These are phyloP conservation scores for Colletotrichum euphorbiae DNA, from an alignment of 2,329 filamentous ascomycete species.

Conservation along the genomic window DNA sequence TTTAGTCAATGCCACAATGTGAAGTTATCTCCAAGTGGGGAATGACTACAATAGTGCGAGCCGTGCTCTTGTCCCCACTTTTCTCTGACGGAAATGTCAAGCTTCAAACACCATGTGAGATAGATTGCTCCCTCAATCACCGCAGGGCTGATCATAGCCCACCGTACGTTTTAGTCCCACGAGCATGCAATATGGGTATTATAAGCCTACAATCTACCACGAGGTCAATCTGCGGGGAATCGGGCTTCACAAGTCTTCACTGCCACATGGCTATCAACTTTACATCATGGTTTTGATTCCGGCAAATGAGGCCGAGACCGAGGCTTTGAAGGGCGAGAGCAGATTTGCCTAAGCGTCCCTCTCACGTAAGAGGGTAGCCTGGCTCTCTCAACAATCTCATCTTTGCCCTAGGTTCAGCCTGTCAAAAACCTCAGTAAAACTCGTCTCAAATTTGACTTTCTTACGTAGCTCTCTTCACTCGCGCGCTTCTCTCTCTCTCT, in stretches of 20 bases:
- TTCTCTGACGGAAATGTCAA: constrained; percentile 25
- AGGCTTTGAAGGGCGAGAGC: not conserved
- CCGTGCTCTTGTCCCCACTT: constrained; percentile 17
- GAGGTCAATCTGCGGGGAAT: not conserved
- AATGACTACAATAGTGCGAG: constrained; percentile 4
- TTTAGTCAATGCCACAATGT: not conserved
- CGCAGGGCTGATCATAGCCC: constrained; percentile 22
- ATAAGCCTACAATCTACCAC: constrained; percentile 34
- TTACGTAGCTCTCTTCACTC: not conserved
- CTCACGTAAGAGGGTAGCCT: not conserved
- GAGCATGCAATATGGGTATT: constrained; percentile 31
- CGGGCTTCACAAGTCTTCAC: not conserved
- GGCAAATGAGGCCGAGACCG: constrained; percentile 1
- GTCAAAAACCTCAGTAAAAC: constrained; percentile 34
- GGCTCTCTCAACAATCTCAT: constrained; percentile 12
- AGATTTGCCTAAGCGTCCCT: constrained; percentile 13
- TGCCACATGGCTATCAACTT: not conserved
- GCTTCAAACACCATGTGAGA: constrained; percentile 33
- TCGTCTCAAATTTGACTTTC: constrained; percentile 31
- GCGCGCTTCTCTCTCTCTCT: not conserved
- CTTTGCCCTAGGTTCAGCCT: constrained; percentile 20
- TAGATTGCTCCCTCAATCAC: constrained; percentile 26
- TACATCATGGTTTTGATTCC: not conserved
- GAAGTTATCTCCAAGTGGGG: constrained; percentile 34
- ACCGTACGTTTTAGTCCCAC: constrained; percentile 14